A percentile compares a stretch with the other conserved stretches of the same genome.
These are phyloP conservation scores for Exophiala dermatitidis DNA, from an alignment of 2,329 filamentous ascomycete species.

Conservation along the genomic window DNA sequence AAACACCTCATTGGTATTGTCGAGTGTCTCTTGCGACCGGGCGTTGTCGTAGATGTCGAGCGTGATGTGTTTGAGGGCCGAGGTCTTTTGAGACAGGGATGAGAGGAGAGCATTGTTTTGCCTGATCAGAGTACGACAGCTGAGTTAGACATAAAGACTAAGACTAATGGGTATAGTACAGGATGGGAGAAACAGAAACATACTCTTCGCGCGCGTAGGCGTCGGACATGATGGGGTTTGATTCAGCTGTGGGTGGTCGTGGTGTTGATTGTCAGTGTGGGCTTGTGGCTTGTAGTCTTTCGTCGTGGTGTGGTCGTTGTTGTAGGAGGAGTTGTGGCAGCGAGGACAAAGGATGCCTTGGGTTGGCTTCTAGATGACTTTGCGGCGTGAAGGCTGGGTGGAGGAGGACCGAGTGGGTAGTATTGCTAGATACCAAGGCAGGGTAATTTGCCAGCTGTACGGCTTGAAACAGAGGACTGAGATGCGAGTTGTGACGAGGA, in stretches of 20 bases:
- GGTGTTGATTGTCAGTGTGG: background rate
- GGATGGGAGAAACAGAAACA: conserved; percentile 15
- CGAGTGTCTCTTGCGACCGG: conserved; percentile 76
- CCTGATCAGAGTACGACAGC: conserved; percentile 38
- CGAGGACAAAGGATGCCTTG: too few relatives aligned
- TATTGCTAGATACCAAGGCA: too few relatives aligned
- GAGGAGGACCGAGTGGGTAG: too few relatives aligned
- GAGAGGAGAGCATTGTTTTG: conserved; percentile 95
- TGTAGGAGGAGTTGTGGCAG: too few relatives aligned
- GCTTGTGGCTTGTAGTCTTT: too few relatives aligned
- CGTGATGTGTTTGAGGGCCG: conserved; percentile 84
- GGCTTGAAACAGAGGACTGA: too few relatives aligned
- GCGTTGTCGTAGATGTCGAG: conserved; percentile 98
- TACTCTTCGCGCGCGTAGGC: conserved; percentile 56
- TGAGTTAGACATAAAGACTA: background rate
- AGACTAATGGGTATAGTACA: conserved; percentile 1
- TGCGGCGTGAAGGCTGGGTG: too few relatives aligned
- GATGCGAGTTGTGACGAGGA: too few relatives aligned
- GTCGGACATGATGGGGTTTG: conserved; percentile 45
- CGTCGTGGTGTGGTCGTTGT: too few relatives aligned
- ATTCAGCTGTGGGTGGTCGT: background rate
- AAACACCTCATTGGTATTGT: conserved; percentile 87
- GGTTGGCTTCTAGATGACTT: too few relatives aligned
- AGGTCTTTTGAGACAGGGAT: conserved; percentile 84
- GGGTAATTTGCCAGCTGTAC: too few relatives aligned